Conservation (phyloP, 2,329 filamentous ascomycete species). For the Colletotrichum agaves region DNA sequence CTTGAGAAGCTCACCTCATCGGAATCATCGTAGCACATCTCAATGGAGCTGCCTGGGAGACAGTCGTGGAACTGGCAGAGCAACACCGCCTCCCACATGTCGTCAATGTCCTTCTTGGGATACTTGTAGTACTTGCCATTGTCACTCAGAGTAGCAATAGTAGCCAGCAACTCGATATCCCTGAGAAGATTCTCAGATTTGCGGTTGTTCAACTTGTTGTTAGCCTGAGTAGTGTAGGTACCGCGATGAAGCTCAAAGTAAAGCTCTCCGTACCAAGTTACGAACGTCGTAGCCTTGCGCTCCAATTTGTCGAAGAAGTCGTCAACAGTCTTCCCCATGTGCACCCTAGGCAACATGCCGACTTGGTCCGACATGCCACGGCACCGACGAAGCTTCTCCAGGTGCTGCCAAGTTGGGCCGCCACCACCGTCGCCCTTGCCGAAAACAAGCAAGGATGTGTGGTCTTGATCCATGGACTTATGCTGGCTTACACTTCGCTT, state of each 20-base stretch:
- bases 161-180: conserved; percentile 88
- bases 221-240: conserved; percentile 96
- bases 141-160: conserved; percentile 80
- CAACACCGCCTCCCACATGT: conserved; percentile 93
- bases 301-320: conserved; percentile 92
- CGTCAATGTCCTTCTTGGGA: conserved; percentile 91
- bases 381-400: conserved; percentile 93
- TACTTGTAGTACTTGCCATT: conserved; percentile 78
- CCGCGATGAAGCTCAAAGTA: conserved; percentile 98
- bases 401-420: conserved; percentile 90
- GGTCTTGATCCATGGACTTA: conserved; percentile 95
- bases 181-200: conserved; percentile 86
- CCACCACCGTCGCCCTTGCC: conserved; percentile 97
- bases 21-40: conserved; percentile 98
- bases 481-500: conserved; percentile 90
- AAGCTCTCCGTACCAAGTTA: conserved; percentile 97
- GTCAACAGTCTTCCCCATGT: conserved; percentile 90
- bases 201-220: conserved; percentile 96
- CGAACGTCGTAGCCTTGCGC: conserved; percentile 80
- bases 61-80: conserved; percentile 99
- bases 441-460: conserved; percentile 90
- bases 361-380: conserved; percentile 91
- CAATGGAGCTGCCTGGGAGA: conserved; percentile 91
- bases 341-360: conserved; percentile 84
- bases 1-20: conserved; percentile 68